Evolutionary conservation across 148 eudicot genomes (phyloP), one percentile per base, ranked within the genome.

Genomic region (Rhododendron kiyosumense): DNA sequence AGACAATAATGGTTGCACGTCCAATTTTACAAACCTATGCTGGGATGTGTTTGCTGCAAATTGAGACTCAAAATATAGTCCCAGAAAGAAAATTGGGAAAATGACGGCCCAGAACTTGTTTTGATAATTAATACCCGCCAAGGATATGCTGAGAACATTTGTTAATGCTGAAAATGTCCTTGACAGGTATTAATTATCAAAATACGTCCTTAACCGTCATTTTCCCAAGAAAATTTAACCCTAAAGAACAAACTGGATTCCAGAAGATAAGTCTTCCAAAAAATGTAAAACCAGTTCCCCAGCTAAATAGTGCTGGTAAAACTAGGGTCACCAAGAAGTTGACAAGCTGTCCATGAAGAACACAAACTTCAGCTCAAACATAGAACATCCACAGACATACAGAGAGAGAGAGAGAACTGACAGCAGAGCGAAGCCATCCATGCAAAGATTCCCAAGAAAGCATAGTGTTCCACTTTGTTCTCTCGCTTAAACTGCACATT

Each of bases 361-460:
- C 67, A 1, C n/a, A 2, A 59, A 59, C 24, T 22, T 20, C 67
- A 59, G n/a, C 67, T 22, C 24, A 54, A 54, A 54, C 65, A 20
- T 57, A 57, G 24, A 57, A 4, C 65, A 65, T 2, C 20, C 61
- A 54, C 61, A 54, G 3, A 71, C 59, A 45, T 84, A 41, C 86
- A 88, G 90, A 79, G 82, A 91, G 85, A 90, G 86, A 89, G 87
- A 67, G 74, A 26, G 36, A 36, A 89, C 89, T 81, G 86, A 97
- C 99, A 87, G 96, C 98, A 71, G 95, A 91, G 78, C 91, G 92
- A 78, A 96, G 89, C 99, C 99, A 96, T 86, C 94, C 88, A 83
- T 91, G 94, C 87, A 97, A 87, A 83, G 95, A 92, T 78, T 97
- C 91, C 99, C 99, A 97, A 87, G 94, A 90, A 86, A 97, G 93